Evolutionary conservation across 441 rosid species (phyloP).

Genomic region (Iberis amara): DNA sequence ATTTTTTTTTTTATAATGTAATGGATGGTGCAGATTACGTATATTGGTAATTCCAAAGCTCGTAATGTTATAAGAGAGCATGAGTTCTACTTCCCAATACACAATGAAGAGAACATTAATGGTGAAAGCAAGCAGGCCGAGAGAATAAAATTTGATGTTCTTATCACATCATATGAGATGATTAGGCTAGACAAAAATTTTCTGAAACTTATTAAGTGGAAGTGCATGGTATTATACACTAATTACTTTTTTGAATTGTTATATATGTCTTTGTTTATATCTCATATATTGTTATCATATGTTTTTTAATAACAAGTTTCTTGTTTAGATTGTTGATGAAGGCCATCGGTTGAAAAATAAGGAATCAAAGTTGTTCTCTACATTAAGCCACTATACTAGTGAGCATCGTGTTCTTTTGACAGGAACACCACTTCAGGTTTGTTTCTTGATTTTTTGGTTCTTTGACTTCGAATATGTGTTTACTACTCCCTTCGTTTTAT

Average conservation of each 20-base stretch:
- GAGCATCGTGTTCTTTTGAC: conserved; percentile 83
- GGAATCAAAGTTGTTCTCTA: conserved; percentile 69
- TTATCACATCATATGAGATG: conserved; percentile 92
- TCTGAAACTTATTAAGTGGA: conserved; percentile 77
- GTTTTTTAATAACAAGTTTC: conserved; percentile 4
- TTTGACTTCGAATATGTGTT: neutral
- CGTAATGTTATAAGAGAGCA: conserved; percentile 74
- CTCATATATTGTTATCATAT: conserved; percentile 23
- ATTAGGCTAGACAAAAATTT: conserved; percentile 58
- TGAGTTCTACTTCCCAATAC: conserved; percentile 72
- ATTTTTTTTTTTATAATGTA: no score
- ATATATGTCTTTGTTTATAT: neutral
- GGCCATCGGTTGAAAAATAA: conserved; percentile 89
- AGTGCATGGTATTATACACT: conserved; percentile 60
- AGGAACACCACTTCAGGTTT: conserved; percentile 95
- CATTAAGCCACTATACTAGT: conserved; percentile 67
- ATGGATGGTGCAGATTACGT: conserved; percentile 58
- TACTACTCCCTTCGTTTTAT: no score
- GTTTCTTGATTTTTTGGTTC: conserved; percentile 25
- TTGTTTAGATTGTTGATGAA: conserved; percentile 84
- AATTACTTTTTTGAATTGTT: neutral
- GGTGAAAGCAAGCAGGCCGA: conserved; percentile 66
- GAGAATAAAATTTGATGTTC: conserved; percentile 84
- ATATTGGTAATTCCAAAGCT: conserved; percentile 65
- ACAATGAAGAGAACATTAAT: conserved; percentile 40